Evolutionary conservation across 768 basidiomycete species (phyloP).

Genomic region (Russula foetens): DNA sequence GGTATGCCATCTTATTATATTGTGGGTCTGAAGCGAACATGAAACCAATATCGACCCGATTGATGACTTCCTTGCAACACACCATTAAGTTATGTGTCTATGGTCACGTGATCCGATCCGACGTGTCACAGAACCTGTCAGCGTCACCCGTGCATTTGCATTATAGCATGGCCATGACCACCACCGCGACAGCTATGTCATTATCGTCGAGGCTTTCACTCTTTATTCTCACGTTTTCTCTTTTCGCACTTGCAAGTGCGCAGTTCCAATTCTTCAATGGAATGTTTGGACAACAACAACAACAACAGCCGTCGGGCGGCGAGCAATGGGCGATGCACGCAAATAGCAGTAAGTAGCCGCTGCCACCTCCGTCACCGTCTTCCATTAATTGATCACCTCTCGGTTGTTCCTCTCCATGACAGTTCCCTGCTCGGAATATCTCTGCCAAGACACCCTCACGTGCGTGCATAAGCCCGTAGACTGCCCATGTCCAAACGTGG

Average conservation of each 20-base stretch:
- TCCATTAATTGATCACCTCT: background rate
- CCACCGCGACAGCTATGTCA: background rate
- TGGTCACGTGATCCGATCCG: background rate
- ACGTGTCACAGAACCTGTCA: too few relatives aligned
- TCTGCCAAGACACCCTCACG: constrained; percentile 67
- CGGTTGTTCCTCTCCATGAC: background rate
- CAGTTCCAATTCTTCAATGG: constrained; percentile 21
- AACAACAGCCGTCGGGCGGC: constrained; percentile 16
- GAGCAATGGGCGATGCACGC: constrained; percentile 19
- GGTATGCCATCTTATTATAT: too few relatives aligned
- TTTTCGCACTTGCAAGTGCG: constrained; percentile 5
- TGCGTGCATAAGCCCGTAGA: constrained; percentile 56
- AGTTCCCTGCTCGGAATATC: constrained; percentile 69
- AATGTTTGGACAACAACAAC: constrained; percentile 21
- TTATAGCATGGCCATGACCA: too few relatives aligned
- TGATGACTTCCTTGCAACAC: too few relatives aligned
- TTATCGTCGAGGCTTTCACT: background rate
- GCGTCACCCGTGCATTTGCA: too few relatives aligned
- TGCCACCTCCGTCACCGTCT: background rate
- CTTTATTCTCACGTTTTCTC: background rate
- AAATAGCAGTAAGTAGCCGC: constrained; percentile 13
- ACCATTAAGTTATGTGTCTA: background rate
- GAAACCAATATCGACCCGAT: too few relatives aligned
- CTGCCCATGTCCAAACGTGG: constrained; percentile 69
- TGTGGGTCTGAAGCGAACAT: too few relatives aligned